Base-by-base conservation (phyloP, 768 basidiomycete species). In the Paxillus involutus region DNA sequence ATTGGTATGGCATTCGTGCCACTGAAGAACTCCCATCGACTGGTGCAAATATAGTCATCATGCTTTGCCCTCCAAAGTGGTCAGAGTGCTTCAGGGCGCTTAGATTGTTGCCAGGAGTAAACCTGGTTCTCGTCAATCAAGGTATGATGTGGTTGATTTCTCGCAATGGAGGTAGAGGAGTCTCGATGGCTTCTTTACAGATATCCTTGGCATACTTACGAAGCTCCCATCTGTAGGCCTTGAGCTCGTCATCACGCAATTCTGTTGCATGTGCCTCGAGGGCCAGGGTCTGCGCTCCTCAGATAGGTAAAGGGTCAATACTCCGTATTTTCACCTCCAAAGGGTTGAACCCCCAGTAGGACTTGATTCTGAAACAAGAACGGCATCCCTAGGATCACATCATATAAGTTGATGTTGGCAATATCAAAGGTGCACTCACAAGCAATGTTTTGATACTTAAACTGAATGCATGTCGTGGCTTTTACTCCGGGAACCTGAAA, bases 381-480 rank as follows among this genome's bases (percentile, higher is more conserved):
- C 1, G 73, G 76, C 8, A 73, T 75, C 1, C 77, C 74, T 0
- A 77, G 55, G 2, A 77, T 72, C 0, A 72, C 5, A 29, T 79
- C 74, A 40, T 78, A 77, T 6, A 60, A 63, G 1, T 70, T 62
- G 0, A 77, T 16, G 46, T 77, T 77, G 0, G 70, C 65, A 0
- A 77, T 57, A 57, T 77, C 69, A 50, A 77, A 75, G 11, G 60
- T 54, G 0, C 64, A 47, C 19, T 63, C 30, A 50, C 55, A 59
- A 33, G 24, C 59, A 44, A 68, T 63, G 6, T 61, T 46, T 39
- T 65, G 59, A 41, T 54, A 65, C 11, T 32, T 32, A 29, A 66
- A 40, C 30, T 56, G 44, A 36, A 48, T 61, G 17, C 14, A 45
- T 0, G 49, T 49, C 0, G 46, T 44, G 13, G 53, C 57, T 16